These are phyloP conservation scores for Kokia cookei DNA, from an alignment of 441 rosid genomes.

Conservation along the genomic window DNA sequence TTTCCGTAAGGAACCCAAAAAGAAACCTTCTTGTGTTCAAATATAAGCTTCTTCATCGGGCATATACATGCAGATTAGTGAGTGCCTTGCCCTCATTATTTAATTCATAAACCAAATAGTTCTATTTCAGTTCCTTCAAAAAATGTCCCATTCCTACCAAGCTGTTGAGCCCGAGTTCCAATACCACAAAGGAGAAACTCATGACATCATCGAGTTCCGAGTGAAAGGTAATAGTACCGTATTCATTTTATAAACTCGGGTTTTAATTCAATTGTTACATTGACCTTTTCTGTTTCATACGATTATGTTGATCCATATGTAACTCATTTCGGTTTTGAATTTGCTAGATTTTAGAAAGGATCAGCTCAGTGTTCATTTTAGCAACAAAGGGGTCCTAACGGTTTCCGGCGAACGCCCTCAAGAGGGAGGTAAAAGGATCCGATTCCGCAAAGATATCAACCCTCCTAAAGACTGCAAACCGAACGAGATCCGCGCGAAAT, in stretches of 20 bases:
- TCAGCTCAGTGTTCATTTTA: not conserved
- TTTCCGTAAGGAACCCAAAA: not conserved
- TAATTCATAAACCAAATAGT: not conserved
- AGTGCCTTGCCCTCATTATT: not conserved
- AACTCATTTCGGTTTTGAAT: not conserved
- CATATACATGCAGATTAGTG: not conserved
- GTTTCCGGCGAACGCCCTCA: not conserved
- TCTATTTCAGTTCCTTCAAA: not conserved
- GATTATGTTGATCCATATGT: not conserved
- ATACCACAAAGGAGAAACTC: not conserved
- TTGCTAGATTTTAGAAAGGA: constrained; percentile 1
- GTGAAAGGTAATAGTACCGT: not conserved
- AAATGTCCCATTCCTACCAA: not conserved
- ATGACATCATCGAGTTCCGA: not conserved
- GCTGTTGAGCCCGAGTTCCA: not conserved
- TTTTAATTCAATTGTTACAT: no score
- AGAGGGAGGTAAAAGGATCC: not conserved
- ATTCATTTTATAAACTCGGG: not conserved
- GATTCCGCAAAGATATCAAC: not conserved
- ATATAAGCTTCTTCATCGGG: not conserved
- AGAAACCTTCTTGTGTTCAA: not conserved
- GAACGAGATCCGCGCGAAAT: not conserved
- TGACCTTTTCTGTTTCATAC: not conserved
- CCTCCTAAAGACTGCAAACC: not conserved
- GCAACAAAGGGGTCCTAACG: not conserved